Evolutionary conservation across 495 filamentous ascomycete species (phyloP).

Genomic region (Geoglossum glabrum): DNA sequence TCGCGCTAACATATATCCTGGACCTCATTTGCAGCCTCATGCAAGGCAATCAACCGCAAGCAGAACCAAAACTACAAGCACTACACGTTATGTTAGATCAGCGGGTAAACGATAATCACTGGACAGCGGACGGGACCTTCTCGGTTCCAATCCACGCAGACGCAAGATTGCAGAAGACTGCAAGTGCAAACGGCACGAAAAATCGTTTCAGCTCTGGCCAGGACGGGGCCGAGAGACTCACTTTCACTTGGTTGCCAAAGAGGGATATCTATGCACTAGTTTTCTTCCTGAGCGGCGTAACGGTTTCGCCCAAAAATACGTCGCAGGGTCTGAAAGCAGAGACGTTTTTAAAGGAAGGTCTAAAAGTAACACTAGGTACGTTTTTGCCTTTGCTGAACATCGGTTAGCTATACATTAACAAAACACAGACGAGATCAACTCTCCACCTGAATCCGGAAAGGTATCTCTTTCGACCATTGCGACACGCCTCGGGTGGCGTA

Average conservation of each 20-base stretch:
- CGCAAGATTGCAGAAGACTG: constrained; percentile 15
- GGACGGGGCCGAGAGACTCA: constrained; percentile 16
- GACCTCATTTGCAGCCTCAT: constrained; percentile 66
- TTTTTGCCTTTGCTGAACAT: neutral
- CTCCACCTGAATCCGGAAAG: constrained; percentile 23
- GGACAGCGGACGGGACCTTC: constrained; percentile 50
- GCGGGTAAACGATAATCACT: constrained; percentile 32
- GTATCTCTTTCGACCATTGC: neutral
- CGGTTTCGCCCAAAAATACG: constrained; percentile 38
- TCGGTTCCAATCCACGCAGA: constrained; percentile 43
- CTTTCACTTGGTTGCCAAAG: constrained; percentile 43
- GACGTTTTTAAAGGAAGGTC: constrained; percentile 44
- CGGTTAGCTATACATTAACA: neutral
- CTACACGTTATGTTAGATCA: constrained; percentile 53
- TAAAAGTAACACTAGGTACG: constrained; percentile 35
- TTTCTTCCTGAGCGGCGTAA: constrained; percentile 51
- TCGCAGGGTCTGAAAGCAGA: constrained; percentile 45
- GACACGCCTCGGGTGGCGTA: constrained; percentile 19
- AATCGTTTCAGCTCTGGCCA: neutral
- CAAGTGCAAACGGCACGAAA: constrained; percentile 12
- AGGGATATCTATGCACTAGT: constrained; percentile 52
- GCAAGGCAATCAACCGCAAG: constrained; percentile 35
- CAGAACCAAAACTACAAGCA: constrained; percentile 43
- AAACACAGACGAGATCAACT: constrained; percentile 7
- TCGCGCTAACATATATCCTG: constrained; percentile 49